Conservation (phyloP, 768 basidiomycete species). For the Leccinum longicurvipes region DNA sequence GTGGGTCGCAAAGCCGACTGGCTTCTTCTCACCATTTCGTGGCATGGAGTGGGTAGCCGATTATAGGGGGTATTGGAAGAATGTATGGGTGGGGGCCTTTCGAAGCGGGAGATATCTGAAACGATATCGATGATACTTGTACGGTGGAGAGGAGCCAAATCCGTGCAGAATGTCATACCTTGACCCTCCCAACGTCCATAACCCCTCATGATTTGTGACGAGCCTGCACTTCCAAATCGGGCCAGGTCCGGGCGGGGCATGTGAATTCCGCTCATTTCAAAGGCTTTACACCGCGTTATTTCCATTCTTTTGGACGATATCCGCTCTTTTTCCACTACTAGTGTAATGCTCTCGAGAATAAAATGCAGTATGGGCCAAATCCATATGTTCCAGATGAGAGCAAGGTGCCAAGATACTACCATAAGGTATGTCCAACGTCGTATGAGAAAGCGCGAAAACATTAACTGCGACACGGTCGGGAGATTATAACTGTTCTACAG, state of each 20-base stretch:
- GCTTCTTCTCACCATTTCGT: constrained; percentile 61
- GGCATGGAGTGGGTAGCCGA: constrained; percentile 39
- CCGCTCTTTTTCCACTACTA: constrained; percentile 25
- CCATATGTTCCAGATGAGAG: constrained; percentile 5
- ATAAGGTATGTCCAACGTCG: constrained; percentile 4
- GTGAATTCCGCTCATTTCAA: constrained; percentile 28
- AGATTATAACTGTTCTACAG: constrained; percentile 22
- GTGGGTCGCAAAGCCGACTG: constrained; percentile 83
- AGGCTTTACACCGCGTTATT: constrained; percentile 19
- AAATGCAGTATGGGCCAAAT: background rate
- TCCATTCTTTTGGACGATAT: background rate
- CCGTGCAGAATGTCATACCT: background rate
- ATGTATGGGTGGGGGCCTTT: background rate
- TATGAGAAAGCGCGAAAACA: constrained; percentile 10
- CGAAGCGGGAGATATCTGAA: background rate
- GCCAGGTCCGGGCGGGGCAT: constrained; percentile 12
- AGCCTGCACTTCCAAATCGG: constrained; percentile 4
- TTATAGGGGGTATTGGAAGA: background rate
- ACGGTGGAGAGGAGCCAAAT: background rate
- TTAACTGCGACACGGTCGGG: constrained; percentile 9
- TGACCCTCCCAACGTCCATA: background rate
- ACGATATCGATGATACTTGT: background rate
- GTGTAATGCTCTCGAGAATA: background rate
- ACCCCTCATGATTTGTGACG: constrained; percentile 21
- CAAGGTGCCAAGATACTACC: background rate